phyloP scores from a whole-genome alignment of 257 asterid genomes.

The Ajuga chamaepitys region DNA sequence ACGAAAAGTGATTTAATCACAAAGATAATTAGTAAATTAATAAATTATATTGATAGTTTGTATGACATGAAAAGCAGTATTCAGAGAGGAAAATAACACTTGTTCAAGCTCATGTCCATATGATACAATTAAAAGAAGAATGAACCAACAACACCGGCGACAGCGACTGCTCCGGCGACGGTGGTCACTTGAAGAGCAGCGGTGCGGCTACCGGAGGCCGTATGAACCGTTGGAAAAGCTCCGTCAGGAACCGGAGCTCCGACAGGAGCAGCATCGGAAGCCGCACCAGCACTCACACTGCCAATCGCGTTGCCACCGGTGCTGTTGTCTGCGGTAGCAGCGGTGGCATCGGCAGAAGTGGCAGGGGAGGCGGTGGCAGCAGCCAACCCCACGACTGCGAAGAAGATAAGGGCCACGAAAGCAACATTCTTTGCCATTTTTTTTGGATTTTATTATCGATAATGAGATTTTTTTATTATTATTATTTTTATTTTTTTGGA shows the following conservation, averaged over 20 bases:
- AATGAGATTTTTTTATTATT: neutral
- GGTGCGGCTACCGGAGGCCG: slow-evolving; percentile 16
- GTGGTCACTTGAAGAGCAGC: slow-evolving; percentile 10
- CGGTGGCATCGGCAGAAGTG: neutral
- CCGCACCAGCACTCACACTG: slow-evolving; percentile 23
- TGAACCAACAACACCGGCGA: slow-evolving; percentile 31
- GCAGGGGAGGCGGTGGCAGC: slow-evolving; percentile 22
- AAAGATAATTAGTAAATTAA: no score
- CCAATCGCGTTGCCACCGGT: slow-evolving; percentile 22
- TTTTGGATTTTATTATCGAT: neutral
- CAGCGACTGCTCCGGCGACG: slow-evolving; percentile 14
- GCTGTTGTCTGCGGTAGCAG: neutral
- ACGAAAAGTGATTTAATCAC: no score
- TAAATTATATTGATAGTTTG: no score
- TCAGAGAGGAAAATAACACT: no score
- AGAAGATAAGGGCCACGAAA: slow-evolving; percentile 42
- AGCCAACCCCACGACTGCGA: slow-evolving; percentile 34
- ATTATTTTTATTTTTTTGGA: neutral
- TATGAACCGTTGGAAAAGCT: slow-evolving; percentile 14
- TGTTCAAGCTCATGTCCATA: no score
- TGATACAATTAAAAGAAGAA: slow-evolving; percentile 27
- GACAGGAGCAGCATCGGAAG: slow-evolving; percentile 43
- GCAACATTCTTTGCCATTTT: slow-evolving; percentile 35
- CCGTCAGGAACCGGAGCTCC: slow-evolving; percentile 45
- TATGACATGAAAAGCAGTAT: no score